These are phyloP conservation scores for Candida labiduridarum DNA, from an alignment of 1,139 yeast genomes.

Conservation along the genomic window DNA sequence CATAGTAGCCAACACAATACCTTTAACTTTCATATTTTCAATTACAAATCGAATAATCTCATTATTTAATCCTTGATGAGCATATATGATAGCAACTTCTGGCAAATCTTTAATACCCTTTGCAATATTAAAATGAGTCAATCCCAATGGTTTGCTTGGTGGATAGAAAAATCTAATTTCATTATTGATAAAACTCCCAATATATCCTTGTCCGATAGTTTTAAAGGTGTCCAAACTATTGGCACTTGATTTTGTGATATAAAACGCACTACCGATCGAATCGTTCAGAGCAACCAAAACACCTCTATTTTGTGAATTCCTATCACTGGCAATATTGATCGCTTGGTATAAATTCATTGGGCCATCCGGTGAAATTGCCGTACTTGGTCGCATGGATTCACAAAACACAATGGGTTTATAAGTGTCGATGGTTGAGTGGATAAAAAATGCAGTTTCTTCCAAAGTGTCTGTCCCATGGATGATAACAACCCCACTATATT, in stretches of 20 bases:
- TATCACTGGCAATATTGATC: constrained; percentile 59
- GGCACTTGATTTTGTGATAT: constrained; percentile 70
- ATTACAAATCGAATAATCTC: constrained; percentile 47
- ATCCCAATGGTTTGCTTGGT: constrained; percentile 58
- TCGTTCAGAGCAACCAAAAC: constrained; percentile 67
- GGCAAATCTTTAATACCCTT: constrained; percentile 28
- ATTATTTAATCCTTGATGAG: constrained; percentile 61
- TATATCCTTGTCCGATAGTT: constrained; percentile 66
- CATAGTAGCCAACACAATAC: constrained; percentile 67
- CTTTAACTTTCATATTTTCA: constrained; percentile 47
- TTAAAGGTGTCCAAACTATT: constrained; percentile 71
- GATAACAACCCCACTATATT: constrained; percentile 56
- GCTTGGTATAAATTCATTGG: constrained; percentile 76
- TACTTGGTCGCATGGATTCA: constrained; percentile 75
- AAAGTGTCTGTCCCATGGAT: constrained; percentile 77
- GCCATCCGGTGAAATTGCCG: constrained; percentile 70
- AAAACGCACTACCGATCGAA: constrained; percentile 67
- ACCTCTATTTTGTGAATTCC: constrained; percentile 57
- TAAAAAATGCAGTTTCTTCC: constrained; percentile 71
- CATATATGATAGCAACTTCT: constrained; percentile 56
- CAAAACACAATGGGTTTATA: constrained; percentile 66
- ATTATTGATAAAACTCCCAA: constrained; percentile 70
- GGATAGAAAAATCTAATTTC: constrained; percentile 68
- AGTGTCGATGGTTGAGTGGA: constrained; percentile 59
- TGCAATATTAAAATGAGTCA: constrained; percentile 39